phyloP scores from a whole-genome alignment of 2,329 filamentous ascomycete genomes.

The Phoma herbarum region DNA sequence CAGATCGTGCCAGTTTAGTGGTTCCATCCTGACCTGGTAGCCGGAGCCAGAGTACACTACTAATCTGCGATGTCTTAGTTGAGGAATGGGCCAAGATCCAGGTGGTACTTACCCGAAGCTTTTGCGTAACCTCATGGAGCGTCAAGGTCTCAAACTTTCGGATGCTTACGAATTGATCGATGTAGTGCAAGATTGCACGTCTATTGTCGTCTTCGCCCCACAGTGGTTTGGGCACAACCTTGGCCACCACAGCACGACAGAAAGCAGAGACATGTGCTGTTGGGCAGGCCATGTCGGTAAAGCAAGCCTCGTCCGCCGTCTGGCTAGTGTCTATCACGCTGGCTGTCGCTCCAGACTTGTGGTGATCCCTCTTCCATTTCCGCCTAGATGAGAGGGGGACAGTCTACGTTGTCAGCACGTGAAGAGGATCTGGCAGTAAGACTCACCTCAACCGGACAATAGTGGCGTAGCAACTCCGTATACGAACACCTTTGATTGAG shows the following conservation, averaged over 20 bases:
- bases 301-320: slow-evolving; percentile 32
- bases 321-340: slow-evolving; percentile 10
- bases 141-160: slow-evolving; percentile 83
- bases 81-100: slow-evolving; percentile 17
- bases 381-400: slow-evolving; percentile 38
- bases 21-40: slow-evolving; percentile 57
- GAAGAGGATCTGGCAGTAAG: background rate
- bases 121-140: slow-evolving; percentile 79
- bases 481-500: slow-evolving; percentile 82
- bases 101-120: slow-evolving; percentile 69
- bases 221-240: slow-evolving; percentile 76
- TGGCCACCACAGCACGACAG: slow-evolving; percentile 77
- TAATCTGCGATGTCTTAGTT: slow-evolving; percentile 61
- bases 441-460: slow-evolving; percentile 70
- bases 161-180: slow-evolving; percentile 81
- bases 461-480: slow-evolving; percentile 76
- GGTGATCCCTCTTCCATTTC: slow-evolving; percentile 35
- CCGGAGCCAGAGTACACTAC: slow-evolving; percentile 76
- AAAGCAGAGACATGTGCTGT: slow-evolving; percentile 80
- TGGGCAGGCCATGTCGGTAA: slow-evolving; percentile 75
- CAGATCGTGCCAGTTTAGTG: slow-evolving; percentile 72
- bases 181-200: slow-evolving; percentile 66
- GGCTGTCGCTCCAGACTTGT: slow-evolving; percentile 26
- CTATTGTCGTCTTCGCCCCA: slow-evolving; percentile 78
- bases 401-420: slow-evolving; percentile 34